A percentile compares a stretch with the other conserved stretches of the same genome.
phyloP scores from a whole-genome alignment of 495 filamentous ascomycete genomes.

The Hypoxylon crocopeplum region DNA sequence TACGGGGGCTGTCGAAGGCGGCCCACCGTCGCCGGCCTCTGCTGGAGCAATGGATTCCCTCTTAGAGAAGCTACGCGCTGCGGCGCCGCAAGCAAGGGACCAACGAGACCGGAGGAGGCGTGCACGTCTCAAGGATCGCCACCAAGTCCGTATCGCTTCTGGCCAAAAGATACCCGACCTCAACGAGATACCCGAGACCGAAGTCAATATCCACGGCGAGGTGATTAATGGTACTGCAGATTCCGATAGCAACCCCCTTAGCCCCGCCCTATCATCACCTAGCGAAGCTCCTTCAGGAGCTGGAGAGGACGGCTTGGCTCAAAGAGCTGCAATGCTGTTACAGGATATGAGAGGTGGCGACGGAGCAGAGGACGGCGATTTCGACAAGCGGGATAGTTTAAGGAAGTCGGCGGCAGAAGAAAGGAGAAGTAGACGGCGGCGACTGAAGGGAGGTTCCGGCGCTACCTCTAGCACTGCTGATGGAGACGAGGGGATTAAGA shows the following conservation, averaged over 20 bases:
- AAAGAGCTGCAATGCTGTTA: conserved; percentile 81
- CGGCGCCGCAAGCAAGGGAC: conserved; percentile 86
- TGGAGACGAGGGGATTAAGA: conserved; percentile 27
- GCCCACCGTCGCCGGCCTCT: conserved; percentile 71
- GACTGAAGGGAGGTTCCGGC: conserved; percentile 36
- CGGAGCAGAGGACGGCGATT: conserved; percentile 61
- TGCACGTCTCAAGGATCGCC: conserved; percentile 86
- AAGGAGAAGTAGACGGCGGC: conserved; percentile 40
- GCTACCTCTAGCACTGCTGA: conserved; percentile 20
- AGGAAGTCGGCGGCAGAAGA: conserved; percentile 55
- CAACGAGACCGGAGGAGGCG: conserved; percentile 86
- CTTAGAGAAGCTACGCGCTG: conserved; percentile 94
- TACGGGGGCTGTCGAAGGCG: conserved; percentile 53
- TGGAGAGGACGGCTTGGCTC: conserved; percentile 77
- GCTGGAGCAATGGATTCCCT: conserved; percentile 96
- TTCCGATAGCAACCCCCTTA: conserved; percentile 48
- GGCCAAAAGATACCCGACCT: conserved; percentile 83
- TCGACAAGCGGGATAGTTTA: conserved; percentile 64
- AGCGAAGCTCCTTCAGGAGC: conserved; percentile 54
- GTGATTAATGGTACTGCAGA: conserved; percentile 27
- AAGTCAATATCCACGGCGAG: conserved; percentile 40
- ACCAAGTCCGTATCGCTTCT: conserved; percentile 88
- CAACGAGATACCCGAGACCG: conserved; percentile 58
- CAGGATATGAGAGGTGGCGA: conserved; percentile 76
- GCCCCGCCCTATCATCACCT: conserved; percentile 45